Conservation (phyloP, 768 basidiomycete species). For the Mycena chlorophos region DNA sequence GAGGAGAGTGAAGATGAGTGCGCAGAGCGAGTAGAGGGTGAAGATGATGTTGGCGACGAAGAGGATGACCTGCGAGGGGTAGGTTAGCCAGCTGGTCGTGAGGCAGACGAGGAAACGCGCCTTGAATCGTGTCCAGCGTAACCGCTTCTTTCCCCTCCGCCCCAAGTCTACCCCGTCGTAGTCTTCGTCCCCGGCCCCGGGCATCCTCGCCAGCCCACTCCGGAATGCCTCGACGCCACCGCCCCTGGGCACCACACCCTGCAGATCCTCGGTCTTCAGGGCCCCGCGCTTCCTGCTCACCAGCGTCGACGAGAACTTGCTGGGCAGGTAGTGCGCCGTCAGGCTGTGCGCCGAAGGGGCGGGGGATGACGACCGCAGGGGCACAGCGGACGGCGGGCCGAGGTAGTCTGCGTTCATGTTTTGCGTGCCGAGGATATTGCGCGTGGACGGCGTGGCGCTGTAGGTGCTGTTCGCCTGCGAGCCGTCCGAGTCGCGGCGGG, state of each 20-base stretch:
- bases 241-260: constrained; percentile 36
- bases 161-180: constrained; percentile 36
- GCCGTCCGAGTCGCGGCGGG: constrained; percentile 24
- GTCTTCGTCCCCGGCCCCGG: constrained; percentile 44
- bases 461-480: constrained; percentile 34
- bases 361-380: constrained; percentile 21
- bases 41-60: constrained; percentile 15
- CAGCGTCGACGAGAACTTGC: constrained; percentile 53
- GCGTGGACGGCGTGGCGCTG: constrained; percentile 36
- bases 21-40: constrained; percentile 9
- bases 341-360: constrained; percentile 33
- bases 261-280: not conserved
- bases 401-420: constrained; percentile 30
- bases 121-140: constrained; percentile 22
- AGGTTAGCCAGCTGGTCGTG: not conserved
- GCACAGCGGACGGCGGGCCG: constrained; percentile 34
- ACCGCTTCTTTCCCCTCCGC: not conserved
- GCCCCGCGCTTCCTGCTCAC: constrained; percentile 29
- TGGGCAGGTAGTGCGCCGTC: constrained; percentile 58
- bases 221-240: constrained; percentile 61
- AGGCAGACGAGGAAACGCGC: not conserved
- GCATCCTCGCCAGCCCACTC: constrained; percentile 44
- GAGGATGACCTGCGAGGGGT: constrained; percentile 11
- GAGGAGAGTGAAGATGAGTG: constrained; percentile 19
- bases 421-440: constrained; percentile 33